These are phyloP conservation scores for Thelephora ganbajun DNA, from an alignment of 768 basidiomycete species.

Conservation along the genomic window DNA sequence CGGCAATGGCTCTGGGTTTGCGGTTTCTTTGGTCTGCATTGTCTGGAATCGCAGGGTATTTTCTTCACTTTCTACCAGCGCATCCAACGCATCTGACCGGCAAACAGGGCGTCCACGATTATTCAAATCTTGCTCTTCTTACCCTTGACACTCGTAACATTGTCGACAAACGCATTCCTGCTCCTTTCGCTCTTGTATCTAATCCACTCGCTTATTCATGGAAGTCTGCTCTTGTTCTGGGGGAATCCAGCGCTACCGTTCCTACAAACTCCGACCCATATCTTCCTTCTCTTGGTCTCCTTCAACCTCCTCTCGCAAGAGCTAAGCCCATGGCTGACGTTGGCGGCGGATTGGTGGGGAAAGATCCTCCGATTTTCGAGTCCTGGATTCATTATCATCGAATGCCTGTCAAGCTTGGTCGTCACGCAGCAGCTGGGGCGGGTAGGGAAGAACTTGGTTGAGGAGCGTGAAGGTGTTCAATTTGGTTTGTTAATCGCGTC, in stretches of 20 bases:
- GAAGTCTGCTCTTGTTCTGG: constrained; percentile 61
- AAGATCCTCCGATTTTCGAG: constrained; percentile 54
- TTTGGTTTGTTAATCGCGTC: constrained; percentile 64
- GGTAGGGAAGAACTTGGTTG: constrained; percentile 56
- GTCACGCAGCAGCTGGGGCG: constrained; percentile 75
- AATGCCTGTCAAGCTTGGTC: constrained; percentile 72
- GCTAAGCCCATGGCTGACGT: constrained; percentile 41
- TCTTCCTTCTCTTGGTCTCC: constrained; percentile 72
- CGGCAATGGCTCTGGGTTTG: not conserved
- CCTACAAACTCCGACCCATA: constrained; percentile 76
- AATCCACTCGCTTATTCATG: constrained; percentile 68
- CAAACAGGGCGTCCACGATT: constrained; percentile 53
- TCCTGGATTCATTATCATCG: constrained; percentile 69
- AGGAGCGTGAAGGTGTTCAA: constrained; percentile 63
- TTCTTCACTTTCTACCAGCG: not conserved
- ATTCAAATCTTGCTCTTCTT: constrained; percentile 74
- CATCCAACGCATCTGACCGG: constrained; percentile 3
- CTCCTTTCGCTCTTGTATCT: constrained; percentile 69
- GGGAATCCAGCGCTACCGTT: constrained; percentile 59
- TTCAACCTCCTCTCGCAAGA: constrained; percentile 73
- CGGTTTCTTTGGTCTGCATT: constrained; percentile 10
- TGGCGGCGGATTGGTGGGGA: constrained; percentile 60
- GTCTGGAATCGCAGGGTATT: constrained; percentile 10
- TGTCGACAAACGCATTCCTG: constrained; percentile 69
- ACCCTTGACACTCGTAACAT: constrained; percentile 71